Evolutionary conservation across 2,329 filamentous ascomycete genomes (phyloP), one percentile per base, ranked within the genome.

Genomic region (Sphaerulina musiva): DNA sequence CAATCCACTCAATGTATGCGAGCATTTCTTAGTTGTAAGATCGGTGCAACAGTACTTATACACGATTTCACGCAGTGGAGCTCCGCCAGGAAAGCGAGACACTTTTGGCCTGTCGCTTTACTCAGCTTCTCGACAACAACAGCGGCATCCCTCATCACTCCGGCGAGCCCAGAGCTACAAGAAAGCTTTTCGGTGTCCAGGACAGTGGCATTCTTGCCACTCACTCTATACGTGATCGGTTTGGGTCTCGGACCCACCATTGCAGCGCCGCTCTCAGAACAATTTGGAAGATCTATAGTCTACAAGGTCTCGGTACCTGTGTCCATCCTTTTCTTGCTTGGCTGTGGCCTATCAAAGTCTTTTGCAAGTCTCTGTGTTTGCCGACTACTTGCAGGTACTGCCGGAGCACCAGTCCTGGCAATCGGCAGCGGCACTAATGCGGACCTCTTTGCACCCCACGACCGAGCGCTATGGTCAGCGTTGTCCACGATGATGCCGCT

Each of bases 221-320:
- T 86, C 34, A 55, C 61, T 38, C 0, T 83, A 5, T 86, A 83
- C 65, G 77, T 82, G 5, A 68, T 85, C 6, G 71, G 70, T 1
- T 85, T 89, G 45, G 87, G 84, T 1, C 81, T 85, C 52, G 86
- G 86, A 0, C 86, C 87, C 1, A 80, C 81, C 0, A 74, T 72
- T 10, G 66, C 65, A 7, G 64, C 69, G 11, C 71, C 70, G 2
- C 45, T 73, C 12, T 55, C 53, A 29, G 32, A 69, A 66, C 48
- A 73, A 1, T 64, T 62, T 44, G 71, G 71, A 6, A 60, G 71
- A 23, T 68, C 67, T 31, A 58, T 63, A 14, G 65, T 73, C 4
- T 69, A 71, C 57, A 62, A 72, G 36, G 55, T 64, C 11, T 68
- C 69, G 2, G 62, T 64, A 6, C 69, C 70, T 5, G 48, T 67